Conservation (phyloP, 169 alveolate species). For the Eimeria sp. region DNA sequence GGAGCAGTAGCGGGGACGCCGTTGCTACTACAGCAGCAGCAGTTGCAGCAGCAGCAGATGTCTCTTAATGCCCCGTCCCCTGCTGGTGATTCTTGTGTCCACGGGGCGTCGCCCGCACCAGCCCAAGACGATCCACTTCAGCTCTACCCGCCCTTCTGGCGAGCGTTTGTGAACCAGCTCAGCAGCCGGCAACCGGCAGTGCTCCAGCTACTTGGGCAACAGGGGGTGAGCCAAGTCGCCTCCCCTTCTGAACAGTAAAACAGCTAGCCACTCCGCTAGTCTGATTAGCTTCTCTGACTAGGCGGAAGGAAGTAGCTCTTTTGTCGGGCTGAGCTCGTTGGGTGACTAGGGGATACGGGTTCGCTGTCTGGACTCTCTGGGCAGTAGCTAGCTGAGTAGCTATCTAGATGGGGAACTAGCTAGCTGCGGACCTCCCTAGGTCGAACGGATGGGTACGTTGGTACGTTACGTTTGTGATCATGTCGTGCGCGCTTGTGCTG, state of each 20-base stretch:
- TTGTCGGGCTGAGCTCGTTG: not conserved
- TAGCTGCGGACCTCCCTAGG: not conserved
- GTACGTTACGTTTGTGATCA: too few species aligned
- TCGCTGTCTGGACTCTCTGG: not conserved
- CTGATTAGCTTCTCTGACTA: not conserved
- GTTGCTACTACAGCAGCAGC: conserved; percentile 54
- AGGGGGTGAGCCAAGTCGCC: conserved; percentile 7
- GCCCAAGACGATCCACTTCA: not conserved
- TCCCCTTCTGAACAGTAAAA: not conserved
- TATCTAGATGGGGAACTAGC: not conserved
- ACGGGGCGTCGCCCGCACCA: not conserved
- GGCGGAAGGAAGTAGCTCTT: not conserved
- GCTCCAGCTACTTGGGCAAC: conserved; percentile 67
- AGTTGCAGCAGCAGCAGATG: conserved; percentile 45
- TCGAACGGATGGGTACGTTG: too few species aligned
- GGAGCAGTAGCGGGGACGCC: conserved; percentile 37
- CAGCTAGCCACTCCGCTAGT: not conserved
- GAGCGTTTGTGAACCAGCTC: not conserved
- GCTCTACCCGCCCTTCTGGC: conserved; percentile 71
- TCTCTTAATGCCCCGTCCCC: not conserved
- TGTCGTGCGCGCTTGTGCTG: not conserved
- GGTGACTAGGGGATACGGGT: not conserved
- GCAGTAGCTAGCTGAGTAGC: not conserved
- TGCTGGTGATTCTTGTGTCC: not conserved
- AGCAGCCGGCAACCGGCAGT: conserved; percentile 62